Conservation (phyloP, 2,329 filamentous ascomycete species). For the Penicillium frequentans region DNA sequence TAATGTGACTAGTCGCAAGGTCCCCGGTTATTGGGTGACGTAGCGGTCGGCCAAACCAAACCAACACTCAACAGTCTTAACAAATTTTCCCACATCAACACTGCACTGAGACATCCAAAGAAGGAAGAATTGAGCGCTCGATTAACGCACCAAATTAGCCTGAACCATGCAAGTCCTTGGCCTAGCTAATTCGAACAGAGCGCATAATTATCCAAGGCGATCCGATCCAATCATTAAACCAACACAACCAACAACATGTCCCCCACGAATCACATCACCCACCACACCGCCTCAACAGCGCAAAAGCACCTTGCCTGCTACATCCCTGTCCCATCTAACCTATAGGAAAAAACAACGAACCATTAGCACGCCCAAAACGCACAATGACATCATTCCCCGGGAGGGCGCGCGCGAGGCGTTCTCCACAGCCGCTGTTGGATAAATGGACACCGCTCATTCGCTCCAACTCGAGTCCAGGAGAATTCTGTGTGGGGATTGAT, state of each 20-base stretch:
- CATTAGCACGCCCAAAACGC: neutral
- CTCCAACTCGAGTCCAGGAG: neutral
- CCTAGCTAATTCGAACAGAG: neutral
- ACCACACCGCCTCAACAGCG: neutral
- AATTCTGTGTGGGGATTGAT: neutral
- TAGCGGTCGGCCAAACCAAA: neutral
- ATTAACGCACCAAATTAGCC: neutral
- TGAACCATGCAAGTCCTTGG: neutral
- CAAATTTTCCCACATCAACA: neutral
- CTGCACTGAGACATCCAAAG: neutral
- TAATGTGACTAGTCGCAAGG: neutral
- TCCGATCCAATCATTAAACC: neutral
- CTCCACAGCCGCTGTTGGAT: constrained; percentile 18
- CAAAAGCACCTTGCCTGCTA: neutral
- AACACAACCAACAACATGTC: neutral
- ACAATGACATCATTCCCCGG: constrained; percentile 14
- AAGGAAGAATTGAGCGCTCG: neutral
- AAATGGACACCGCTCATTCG: neutral
- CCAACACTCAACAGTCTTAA: neutral
- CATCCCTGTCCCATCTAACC: neutral
- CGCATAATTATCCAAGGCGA: neutral
- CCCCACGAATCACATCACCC: neutral
- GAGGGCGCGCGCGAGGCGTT: neutral
- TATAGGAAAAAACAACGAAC: neutral
- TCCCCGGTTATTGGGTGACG: neutral